Evolutionary conservation across 2,329 filamentous ascomycete genomes (phyloP).

Genomic region (Diaporthe vaccinii): DNA sequence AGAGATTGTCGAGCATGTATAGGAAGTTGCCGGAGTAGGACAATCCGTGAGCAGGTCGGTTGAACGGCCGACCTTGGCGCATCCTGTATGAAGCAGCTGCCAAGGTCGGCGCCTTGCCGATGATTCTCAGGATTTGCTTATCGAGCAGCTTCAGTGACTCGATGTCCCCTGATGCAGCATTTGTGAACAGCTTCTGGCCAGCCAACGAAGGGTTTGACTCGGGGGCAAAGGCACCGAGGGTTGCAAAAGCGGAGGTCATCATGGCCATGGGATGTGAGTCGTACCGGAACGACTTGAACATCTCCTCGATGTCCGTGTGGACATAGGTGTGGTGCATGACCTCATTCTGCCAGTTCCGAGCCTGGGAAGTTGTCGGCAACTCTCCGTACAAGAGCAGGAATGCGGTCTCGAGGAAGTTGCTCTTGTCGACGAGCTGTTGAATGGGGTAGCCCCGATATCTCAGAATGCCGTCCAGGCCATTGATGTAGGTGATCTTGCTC

Average conservation of each 20-base stretch:
- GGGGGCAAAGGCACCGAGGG: constrained; percentile 62
- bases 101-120: constrained; percentile 65
- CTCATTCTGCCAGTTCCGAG: constrained; percentile 58
- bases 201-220: constrained; percentile 64
- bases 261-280: constrained; percentile 67
- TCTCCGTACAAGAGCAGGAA: constrained; percentile 66
- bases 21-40: constrained; percentile 69
- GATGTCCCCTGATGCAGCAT: constrained; percentile 56
- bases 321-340: constrained; percentile 66
- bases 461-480: constrained; percentile 64
- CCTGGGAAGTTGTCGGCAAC: constrained; percentile 59
- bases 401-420: constrained; percentile 63
- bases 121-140: constrained; percentile 65
- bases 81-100: constrained; percentile 67
- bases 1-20: constrained; percentile 66
- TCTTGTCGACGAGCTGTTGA: constrained; percentile 63
- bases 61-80: constrained; percentile 65
- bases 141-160: constrained; percentile 60
- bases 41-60: constrained; percentile 60
- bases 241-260: constrained; percentile 63
- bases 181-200: constrained; percentile 64
- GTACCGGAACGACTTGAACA: constrained; percentile 65
- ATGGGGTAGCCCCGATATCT: constrained; percentile 67
- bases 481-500: constrained; percentile 66
- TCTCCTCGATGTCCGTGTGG: constrained; percentile 62